Conservation (phyloP, 2,329 filamentous ascomycete species). For the Tolypocladium ovalisporum region DNA sequence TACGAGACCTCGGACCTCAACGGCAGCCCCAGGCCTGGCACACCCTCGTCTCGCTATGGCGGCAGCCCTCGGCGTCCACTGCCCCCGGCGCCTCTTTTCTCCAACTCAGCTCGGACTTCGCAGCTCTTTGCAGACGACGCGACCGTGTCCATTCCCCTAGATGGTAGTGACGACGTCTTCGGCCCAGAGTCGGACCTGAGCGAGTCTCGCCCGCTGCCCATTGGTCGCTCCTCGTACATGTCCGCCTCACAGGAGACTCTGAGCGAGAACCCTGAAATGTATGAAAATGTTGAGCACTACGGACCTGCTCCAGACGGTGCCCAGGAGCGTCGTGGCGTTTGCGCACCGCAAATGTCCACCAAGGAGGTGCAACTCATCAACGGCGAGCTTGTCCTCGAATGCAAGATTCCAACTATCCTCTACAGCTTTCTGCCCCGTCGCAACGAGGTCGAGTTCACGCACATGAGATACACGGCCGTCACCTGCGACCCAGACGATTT, state of each 20-base stretch:
- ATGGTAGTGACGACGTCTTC: slow-evolving; percentile 63
- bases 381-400: slow-evolving; percentile 92
- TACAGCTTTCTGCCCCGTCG: slow-evolving; percentile 92
- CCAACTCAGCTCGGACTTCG: slow-evolving; percentile 38
- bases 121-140: slow-evolving; percentile 53
- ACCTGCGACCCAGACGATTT: slow-evolving; percentile 97
- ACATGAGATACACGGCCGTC: slow-evolving; percentile 98
- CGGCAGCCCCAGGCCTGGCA: slow-evolving; percentile 81
- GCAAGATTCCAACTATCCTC: slow-evolving; percentile 96
- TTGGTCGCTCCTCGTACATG: slow-evolving; percentile 45
- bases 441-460: slow-evolving; percentile 92
- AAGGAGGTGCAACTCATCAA: slow-evolving; percentile 96
- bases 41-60: slow-evolving; percentile 79
- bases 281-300: slow-evolving; percentile 64
- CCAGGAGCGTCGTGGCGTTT: slow-evolving; percentile 78
- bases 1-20: slow-evolving; percentile 88
- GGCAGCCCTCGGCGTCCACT: slow-evolving; percentile 79
- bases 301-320: slow-evolving; percentile 78
- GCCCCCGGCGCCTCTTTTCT: slow-evolving; percentile 80
- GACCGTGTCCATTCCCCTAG: slow-evolving; percentile 61
- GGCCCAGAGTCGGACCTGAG: slow-evolving; percentile 46
- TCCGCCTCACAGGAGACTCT: slow-evolving; percentile 43
- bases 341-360: slow-evolving; percentile 77
- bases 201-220: slow-evolving; percentile 38
- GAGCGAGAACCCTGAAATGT: slow-evolving; percentile 30